phyloP scores from a whole-genome alignment of 2,329 filamentous ascomycete genomes.

The Colletotrichum neosansevieriae region DNA sequence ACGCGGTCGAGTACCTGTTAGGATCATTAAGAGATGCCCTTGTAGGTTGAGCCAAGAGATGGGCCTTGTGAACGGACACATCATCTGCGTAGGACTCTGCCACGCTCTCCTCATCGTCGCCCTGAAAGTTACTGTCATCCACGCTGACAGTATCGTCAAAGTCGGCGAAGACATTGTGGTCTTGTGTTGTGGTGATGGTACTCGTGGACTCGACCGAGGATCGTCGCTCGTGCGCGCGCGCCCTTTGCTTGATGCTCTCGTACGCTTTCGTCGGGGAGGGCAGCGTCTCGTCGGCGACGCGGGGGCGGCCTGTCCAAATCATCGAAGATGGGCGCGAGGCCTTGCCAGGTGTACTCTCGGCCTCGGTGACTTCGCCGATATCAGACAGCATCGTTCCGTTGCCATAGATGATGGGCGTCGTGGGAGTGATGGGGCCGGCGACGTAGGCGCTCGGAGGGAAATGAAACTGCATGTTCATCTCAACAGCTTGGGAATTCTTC shows the following conservation, averaged over 20 bases:
- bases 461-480: constrained; percentile 50
- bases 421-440: constrained; percentile 61
- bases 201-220: constrained; percentile 71
- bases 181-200: constrained; percentile 68
- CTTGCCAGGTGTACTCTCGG: constrained; percentile 62
- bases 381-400: constrained; percentile 78
- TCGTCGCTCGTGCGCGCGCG: constrained; percentile 61
- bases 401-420: constrained; percentile 76
- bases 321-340: constrained; percentile 48
- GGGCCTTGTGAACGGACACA: constrained; percentile 49
- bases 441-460: constrained; percentile 59
- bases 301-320: constrained; percentile 42
- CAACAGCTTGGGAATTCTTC: constrained; percentile 58
- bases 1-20: constrained; percentile 77
- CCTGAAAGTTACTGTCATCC: constrained; percentile 74
- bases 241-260: constrained; percentile 59
- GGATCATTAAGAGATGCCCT: constrained; percentile 46
- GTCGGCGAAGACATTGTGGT: constrained; percentile 66
- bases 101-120: constrained; percentile 76
- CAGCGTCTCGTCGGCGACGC: constrained; percentile 46
- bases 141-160: constrained; percentile 73
- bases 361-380: constrained; percentile 69
- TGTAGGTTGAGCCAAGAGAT: constrained; percentile 44
- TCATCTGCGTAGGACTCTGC: constrained; percentile 68
- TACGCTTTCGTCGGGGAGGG: constrained; percentile 59